phyloP scores from a whole-genome alignment of 805 yeast genomes.

The Barnettozyma salicaria region DNA sequence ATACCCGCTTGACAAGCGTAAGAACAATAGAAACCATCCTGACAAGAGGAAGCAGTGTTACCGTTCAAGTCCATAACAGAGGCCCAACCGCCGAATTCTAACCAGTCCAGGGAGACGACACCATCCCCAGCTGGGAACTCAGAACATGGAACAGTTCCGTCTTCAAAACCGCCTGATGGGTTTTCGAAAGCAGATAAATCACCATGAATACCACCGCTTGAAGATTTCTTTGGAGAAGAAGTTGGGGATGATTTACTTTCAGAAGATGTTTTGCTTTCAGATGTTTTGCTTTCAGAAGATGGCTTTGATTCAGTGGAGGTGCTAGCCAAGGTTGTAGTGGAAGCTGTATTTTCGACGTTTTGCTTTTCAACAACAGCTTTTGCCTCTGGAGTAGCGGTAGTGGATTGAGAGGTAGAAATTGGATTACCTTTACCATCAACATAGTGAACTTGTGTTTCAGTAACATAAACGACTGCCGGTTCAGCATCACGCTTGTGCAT shows the following conservation, averaged over 20 bases:
- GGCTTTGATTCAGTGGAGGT: conserved; percentile 18
- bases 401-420: conserved; percentile 7
- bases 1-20: conserved; percentile 98
- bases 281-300: too few relatives aligned
- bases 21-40: conserved; percentile 91
- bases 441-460: conserved; percentile 29
- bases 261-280: too few relatives aligned
- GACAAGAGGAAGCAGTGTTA: conserved; percentile 63
- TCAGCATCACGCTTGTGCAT: conserved; percentile 35
- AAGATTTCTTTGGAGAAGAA: conserved; percentile 27
- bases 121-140: conserved; percentile 79
- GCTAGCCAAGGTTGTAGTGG: conserved; percentile 26
- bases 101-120: conserved; percentile 66
- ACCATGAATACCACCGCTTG: conserved; percentile 39
- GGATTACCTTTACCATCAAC: conserved; percentile 30
- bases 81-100: conserved; percentile 72
- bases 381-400: too few relatives aligned
- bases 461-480: conserved; percentile 33
- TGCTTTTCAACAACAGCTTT: too few relatives aligned
- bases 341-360: too few relatives aligned
- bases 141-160: conserved; percentile 64
- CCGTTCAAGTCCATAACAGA: conserved; percentile 57
- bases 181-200: conserved; percentile 50
- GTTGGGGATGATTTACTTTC: too few relatives aligned
- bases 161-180: conserved; percentile 58